phyloP scores from a whole-genome alignment of 805 yeast species.

The Metschnikowia proteae region DNA sequence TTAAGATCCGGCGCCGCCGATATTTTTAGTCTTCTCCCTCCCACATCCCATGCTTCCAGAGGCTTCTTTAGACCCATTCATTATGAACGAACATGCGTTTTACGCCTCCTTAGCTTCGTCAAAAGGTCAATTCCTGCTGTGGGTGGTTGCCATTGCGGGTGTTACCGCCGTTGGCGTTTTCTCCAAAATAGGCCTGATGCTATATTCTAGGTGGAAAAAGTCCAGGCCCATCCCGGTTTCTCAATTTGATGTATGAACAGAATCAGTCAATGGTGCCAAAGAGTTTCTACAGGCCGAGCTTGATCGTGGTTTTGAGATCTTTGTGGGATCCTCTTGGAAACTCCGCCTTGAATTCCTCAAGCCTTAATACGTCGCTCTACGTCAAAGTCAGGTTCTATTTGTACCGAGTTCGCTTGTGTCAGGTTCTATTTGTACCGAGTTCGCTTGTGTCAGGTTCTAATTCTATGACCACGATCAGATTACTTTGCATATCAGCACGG shows the following conservation, averaged over 20 bases:
- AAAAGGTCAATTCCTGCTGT: neutral
- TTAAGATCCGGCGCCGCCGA: neutral
- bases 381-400: too few species aligned
- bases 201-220: neutral
- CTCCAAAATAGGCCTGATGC: neutral
- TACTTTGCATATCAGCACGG: too few species aligned
- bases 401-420: too few species aligned
- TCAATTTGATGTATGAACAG: neutral
- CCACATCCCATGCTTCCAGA: slow-evolving; percentile 10
- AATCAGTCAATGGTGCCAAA: too few species aligned
- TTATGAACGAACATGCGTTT: slow-evolving; percentile 18
- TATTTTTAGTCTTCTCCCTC: neutral
- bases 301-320: too few species aligned
- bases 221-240: neutral
- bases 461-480: too few species aligned
- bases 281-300: too few species aligned
- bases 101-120: slow-evolving; percentile 5
- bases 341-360: too few species aligned
- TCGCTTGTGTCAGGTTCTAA: too few species aligned
- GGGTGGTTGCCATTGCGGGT: neutral
- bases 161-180: slow-evolving; percentile 1
- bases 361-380: too few species aligned
- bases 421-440: too few species aligned
- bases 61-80: slow-evolving; percentile 9
- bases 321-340: too few species aligned